Evolutionary conservation across 2,329 filamentous ascomycete species (phyloP).

Genomic region (Paecilomyces sp.): DNA sequence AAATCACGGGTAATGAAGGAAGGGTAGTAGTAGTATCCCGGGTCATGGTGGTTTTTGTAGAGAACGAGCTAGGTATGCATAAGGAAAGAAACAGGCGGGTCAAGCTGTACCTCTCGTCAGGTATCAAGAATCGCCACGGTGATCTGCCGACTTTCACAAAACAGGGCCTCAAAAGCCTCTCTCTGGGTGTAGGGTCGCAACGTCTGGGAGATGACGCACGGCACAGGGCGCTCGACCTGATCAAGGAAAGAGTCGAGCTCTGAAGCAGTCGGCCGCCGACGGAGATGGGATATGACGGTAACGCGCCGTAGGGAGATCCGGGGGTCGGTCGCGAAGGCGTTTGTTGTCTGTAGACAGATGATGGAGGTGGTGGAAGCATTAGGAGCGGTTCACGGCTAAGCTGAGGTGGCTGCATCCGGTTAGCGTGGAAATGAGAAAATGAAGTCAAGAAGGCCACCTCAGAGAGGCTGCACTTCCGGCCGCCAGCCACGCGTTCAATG

Average conservation of each 20-base stretch:
- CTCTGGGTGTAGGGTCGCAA: conserved; percentile 23
- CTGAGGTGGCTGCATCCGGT: conserved; percentile 36
- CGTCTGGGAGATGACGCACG: conserved; percentile 17
- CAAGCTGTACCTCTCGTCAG: conserved; percentile 35
- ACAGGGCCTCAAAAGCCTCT: not conserved
- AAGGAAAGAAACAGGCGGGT: conserved; percentile 10
- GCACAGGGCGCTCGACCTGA: conserved; percentile 17
- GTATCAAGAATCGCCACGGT: conserved; percentile 36
- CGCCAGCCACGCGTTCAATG: not conserved
- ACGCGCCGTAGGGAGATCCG: conserved; percentile 10
- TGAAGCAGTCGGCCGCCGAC: conserved; percentile 9
- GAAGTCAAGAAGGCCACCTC: conserved; percentile 11
- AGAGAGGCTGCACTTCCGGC: conserved; percentile 6
- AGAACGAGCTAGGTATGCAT: conserved; percentile 8
- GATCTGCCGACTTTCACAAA: conserved; percentile 19
- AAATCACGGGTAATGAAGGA: conserved; percentile 13
- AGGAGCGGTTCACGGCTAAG: conserved; percentile 29
- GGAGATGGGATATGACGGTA: conserved; percentile 3
- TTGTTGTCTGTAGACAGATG: conserved; percentile 21
- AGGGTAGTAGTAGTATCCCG: conserved; percentile 3
- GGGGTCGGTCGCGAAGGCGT: conserved; percentile 16
- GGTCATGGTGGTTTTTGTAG: conserved; percentile 3
- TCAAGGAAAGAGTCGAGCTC: conserved; percentile 14
- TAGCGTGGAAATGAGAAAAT: conserved; percentile 26
- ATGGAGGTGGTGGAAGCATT: conserved; percentile 24